These are phyloP conservation scores for Bryoerythrophyllum caledonicum DNA, from an alignment of 225 moss, liverwort and hornwort species.

Conservation along the genomic window DNA sequence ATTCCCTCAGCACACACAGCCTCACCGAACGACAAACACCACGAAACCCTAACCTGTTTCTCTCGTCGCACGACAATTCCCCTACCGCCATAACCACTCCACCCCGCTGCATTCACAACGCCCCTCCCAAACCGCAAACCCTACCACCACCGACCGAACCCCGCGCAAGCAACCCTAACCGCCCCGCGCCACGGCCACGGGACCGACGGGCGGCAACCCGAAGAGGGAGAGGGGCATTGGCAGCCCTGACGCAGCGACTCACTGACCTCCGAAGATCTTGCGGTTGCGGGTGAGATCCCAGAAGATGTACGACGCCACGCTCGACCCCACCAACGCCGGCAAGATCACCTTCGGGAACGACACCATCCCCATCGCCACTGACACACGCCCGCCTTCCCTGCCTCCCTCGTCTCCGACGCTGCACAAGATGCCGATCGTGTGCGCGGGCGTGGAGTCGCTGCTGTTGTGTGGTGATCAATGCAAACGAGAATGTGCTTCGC, in stretches of 20 bases:
- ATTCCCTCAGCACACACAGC: neutral
- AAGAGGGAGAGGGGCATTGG: neutral
- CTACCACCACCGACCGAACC: neutral
- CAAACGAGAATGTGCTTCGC: neutral
- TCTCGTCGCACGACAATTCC: neutral
- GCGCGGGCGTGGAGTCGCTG: neutral
- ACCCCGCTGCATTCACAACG: neutral
- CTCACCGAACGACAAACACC: no score
- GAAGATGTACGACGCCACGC: constrained; percentile 66
- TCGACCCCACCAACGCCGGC: constrained; percentile 52
- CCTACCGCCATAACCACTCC: neutral
- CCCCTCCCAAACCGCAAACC: neutral
- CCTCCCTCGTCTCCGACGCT: neutral
- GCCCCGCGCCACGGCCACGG: neutral
- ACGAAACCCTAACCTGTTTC: neutral
- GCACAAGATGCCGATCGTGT: neutral
- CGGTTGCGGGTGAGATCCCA: constrained; percentile 76
- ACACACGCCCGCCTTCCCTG: neutral
- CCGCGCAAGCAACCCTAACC: neutral
- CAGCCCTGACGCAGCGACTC: no score
- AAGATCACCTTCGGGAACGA: constrained; percentile 73
- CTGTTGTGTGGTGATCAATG: neutral
- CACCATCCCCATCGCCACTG: constrained; percentile 38
- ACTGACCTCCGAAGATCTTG: constrained; percentile 69
- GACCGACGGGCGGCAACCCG: neutral